These are phyloP conservation scores for Neoarthrinium moseri DNA, from an alignment of 2,329 filamentous ascomycete genomes.

Conservation along the genomic window DNA sequence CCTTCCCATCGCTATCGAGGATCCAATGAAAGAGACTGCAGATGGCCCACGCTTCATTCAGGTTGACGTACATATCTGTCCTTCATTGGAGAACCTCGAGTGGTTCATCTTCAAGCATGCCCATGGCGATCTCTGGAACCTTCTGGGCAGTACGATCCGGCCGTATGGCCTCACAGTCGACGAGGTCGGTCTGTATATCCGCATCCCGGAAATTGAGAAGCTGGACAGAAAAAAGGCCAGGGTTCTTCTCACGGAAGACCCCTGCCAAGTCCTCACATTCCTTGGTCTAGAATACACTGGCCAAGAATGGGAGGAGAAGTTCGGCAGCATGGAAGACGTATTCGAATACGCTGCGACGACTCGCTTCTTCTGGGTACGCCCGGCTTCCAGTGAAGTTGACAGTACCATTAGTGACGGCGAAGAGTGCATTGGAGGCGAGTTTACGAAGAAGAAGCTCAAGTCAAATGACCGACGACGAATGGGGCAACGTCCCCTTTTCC, in stretches of 20 bases:
- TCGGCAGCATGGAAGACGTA: conserved; percentile 52
- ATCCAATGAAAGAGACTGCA: conserved; percentile 10
- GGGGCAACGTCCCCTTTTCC: conserved; percentile 54
- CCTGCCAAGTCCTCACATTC: conserved; percentile 57
- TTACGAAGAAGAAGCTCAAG: conserved; percentile 38
- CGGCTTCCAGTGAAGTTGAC: conserved; percentile 30
- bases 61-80: conserved; percentile 63
- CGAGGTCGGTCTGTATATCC: conserved; percentile 61
- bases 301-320: conserved; percentile 51
- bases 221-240: conserved; percentile 54
- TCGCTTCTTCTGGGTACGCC: conserved; percentile 53
- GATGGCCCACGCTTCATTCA: conserved; percentile 52
- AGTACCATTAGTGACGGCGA: conserved; percentile 18
- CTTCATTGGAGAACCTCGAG: conserved; percentile 38
- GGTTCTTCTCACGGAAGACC: conserved; percentile 59
- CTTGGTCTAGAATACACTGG: conserved; percentile 54
- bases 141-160: conserved; percentile 62
- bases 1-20: conserved; percentile 1
- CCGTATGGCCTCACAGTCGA: conserved; percentile 66
- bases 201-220: conserved; percentile 66
- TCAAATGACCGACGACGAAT: conserved; percentile 58
- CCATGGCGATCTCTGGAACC: conserved; percentile 70
- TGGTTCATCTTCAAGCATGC: conserved; percentile 69
- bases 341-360: conserved; percentile 61
- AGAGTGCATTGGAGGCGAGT: conserved; percentile 22